Percentiles rank a stretch among this genome's conserved stretches.
Conservation (phyloP, 2,329 filamentous ascomycete species). For the Beauveria brongniartii region DNA sequence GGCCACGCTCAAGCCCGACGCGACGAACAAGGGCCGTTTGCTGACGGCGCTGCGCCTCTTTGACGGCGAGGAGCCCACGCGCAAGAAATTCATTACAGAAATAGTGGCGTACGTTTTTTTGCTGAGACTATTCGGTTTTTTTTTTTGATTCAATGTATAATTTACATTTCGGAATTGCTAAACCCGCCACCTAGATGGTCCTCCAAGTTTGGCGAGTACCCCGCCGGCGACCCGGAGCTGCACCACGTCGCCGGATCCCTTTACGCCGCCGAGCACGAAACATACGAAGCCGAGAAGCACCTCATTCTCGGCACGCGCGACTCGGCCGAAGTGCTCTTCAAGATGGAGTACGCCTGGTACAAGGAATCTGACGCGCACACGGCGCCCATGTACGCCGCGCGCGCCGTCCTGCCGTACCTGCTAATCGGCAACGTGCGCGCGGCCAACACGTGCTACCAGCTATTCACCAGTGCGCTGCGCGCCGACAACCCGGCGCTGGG, state of each 20-base stretch:
- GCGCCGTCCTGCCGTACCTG: conserved; percentile 84
- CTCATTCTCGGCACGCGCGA: conserved; percentile 82
- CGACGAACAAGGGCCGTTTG: conserved; percentile 64
- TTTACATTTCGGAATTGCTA: neutral
- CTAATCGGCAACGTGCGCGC: conserved; percentile 84
- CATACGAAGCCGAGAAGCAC: conserved; percentile 89
- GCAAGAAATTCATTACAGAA: conserved; percentile 86
- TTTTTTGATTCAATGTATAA: too few species aligned
- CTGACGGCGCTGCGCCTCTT: conserved; percentile 76
- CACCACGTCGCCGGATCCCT: conserved; percentile 85
- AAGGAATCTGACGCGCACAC: conserved; percentile 79
- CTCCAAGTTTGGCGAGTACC: conserved; percentile 73
- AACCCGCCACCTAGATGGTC: conserved; percentile 55
- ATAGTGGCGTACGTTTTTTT: conserved; percentile 57
- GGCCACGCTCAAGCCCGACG: conserved; percentile 69
- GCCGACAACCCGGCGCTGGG: conserved; percentile 45
- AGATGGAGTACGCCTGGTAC: conserved; percentile 93
- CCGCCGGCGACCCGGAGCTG: conserved; percentile 85
- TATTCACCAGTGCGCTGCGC: conserved; percentile 40
- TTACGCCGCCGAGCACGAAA: conserved; percentile 87
- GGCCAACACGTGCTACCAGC: conserved; percentile 71
- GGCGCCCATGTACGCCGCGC: conserved; percentile 76
- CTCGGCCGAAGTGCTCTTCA: conserved; percentile 70
- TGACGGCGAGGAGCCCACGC: conserved; percentile 72
- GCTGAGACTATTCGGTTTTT: neutral